These are phyloP conservation scores for Hymenotorrendiella dingleyae DNA, from an alignment of 2,329 filamentous ascomycete genomes.

Conservation along the genomic window DNA sequence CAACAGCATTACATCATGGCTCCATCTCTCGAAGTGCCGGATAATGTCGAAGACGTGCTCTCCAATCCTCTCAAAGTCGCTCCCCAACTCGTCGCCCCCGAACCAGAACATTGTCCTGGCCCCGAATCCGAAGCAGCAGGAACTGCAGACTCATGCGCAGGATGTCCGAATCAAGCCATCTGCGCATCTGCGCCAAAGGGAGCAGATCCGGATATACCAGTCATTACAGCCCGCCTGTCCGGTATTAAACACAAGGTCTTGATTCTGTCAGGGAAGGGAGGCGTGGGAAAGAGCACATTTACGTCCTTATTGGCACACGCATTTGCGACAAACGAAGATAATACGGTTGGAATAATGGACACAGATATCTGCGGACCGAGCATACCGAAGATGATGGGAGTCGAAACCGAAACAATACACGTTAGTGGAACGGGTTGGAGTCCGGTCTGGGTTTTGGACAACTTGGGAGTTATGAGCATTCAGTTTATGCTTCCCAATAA, in stretches of 20 bases:
- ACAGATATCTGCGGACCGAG: conserved; percentile 95
- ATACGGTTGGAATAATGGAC: conserved; percentile 90
- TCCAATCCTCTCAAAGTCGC: conserved; percentile 70
- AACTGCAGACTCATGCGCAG: conserved; percentile 77
- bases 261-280: conserved; percentile 86
- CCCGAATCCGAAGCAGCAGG: conserved; percentile 71
- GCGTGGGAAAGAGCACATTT: conserved; percentile 94
- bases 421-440: conserved; percentile 85
- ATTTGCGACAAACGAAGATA: conserved; percentile 74
- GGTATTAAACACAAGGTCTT: conserved; percentile 88
- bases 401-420: conserved; percentile 89
- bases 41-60: conserved; percentile 62
- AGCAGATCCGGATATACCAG: conserved; percentile 85
- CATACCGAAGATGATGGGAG: conserved; percentile 99
- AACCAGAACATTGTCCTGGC: conserved; percentile 94
- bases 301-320: conserved; percentile 82
- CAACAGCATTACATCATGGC: conserved; percentile 70
- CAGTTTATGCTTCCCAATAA: conserved; percentile 95
- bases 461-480: conserved; percentile 92
- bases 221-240: conserved; percentile 78
- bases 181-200: conserved; percentile 93
- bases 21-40: conserved; percentile 73
- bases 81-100: conserved; percentile 83
- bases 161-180: conserved; percentile 92
- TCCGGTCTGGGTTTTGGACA: conserved; percentile 92